Evolutionary conservation across 148 eudicot genomes (phyloP).

Genomic region (Cornus kousa): DNA sequence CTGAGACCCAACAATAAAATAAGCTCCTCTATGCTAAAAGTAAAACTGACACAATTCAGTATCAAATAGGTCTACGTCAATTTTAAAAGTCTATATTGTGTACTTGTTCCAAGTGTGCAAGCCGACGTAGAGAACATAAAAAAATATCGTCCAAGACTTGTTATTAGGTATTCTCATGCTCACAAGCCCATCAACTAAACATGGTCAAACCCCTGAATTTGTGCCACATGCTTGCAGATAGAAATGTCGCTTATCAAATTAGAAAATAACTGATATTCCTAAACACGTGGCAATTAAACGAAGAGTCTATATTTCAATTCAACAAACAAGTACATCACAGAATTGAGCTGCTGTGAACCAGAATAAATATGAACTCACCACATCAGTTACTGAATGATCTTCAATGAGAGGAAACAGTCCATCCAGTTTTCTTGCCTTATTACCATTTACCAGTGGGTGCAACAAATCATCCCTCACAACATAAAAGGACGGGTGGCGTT

Average conservation of each 20-base stretch:
- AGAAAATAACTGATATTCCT: neutral
- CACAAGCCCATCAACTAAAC: neutral
- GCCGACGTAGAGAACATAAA: neutral
- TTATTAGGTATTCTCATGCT: neutral
- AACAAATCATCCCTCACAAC: constrained; percentile 89
- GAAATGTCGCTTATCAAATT: neutral
- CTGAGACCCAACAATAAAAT: constrained; percentile 1
- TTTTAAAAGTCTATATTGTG: neutral
- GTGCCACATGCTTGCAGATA: neutral
- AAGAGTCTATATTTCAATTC: neutral
- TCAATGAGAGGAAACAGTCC: constrained; percentile 79
- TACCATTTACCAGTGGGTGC: constrained; percentile 92
- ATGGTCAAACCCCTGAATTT: neutral
- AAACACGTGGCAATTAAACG: neutral
- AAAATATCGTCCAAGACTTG: neutral
- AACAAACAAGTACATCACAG: neutral
- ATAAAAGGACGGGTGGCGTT: constrained; percentile 54
- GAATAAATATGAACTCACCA: constrained; percentile 49
- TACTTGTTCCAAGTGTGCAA: neutral
- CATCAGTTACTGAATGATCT: constrained; percentile 78
- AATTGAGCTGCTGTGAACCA: neutral
- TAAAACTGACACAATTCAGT: neutral
- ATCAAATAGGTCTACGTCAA: neutral
- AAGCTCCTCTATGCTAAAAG: neutral
- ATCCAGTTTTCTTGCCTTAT: constrained; percentile 91